Conservation (phyloP, 805 yeast species). For the Metschnikowia cerradonensis region DNA sequence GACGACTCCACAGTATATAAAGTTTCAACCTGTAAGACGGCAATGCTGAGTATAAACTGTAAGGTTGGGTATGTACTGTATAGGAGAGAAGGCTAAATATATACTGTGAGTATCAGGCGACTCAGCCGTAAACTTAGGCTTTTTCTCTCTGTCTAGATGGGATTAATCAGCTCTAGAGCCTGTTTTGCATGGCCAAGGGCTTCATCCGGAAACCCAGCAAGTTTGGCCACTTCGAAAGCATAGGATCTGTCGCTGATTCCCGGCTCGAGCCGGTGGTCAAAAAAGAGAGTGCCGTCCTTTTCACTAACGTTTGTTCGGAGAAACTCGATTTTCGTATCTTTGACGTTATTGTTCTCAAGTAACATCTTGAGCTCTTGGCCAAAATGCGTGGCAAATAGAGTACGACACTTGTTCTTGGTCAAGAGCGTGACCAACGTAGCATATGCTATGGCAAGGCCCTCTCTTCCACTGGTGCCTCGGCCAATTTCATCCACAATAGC, state of each 20-base stretch:
- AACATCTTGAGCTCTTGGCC: constrained; percentile 40
- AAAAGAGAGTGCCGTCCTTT: constrained; percentile 24
- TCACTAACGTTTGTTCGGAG: constrained; percentile 31
- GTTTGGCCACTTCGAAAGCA: constrained; percentile 70
- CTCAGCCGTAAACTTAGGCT: too few species aligned
- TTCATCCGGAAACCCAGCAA: constrained; percentile 70
- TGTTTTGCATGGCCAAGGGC: constrained; percentile 53
- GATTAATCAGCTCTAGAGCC: constrained; percentile 16
- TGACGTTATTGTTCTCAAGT: constrained; percentile 26
- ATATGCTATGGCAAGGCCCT: constrained; percentile 82
- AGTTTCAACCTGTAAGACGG: too few species aligned
- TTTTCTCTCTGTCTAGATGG: not conserved
- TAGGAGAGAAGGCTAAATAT: too few species aligned
- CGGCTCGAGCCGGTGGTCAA: constrained; percentile 54
- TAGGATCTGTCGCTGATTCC: constrained; percentile 76
- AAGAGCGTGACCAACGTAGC: constrained; percentile 62
- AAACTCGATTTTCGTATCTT: constrained; percentile 25
- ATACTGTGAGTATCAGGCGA: too few species aligned
- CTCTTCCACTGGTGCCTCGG: constrained; percentile 61
- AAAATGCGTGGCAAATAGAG: constrained; percentile 90
- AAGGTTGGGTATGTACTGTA: too few species aligned
- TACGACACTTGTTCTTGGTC: constrained; percentile 54
- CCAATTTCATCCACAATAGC: constrained; percentile 38
- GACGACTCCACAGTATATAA: not conserved
- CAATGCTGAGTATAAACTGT: too few species aligned